These are phyloP conservation scores for Pseudogymnoascus sp. DNA, from an alignment of 2,329 filamentous ascomycete species.

Conservation along the genomic window DNA sequence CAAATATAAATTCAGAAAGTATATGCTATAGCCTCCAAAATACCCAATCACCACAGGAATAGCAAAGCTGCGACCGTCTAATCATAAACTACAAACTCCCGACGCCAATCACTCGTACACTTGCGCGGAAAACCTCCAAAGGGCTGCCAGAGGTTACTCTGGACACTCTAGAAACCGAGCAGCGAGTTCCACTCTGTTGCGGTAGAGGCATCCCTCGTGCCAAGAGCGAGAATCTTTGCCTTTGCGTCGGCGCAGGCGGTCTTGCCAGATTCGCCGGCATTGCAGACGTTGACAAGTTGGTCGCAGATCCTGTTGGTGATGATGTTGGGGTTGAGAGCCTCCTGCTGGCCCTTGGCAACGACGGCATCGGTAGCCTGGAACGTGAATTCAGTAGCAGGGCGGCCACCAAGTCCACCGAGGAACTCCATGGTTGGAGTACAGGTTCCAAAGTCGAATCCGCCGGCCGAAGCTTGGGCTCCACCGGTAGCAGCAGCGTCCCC, in stretches of 20 bases:
- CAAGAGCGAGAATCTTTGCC: slow-evolving; percentile 41
- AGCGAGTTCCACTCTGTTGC: slow-evolving; percentile 36
- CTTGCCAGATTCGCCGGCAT: slow-evolving; percentile 51
- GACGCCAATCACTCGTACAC: not conserved
- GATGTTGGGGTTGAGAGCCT: slow-evolving; percentile 64
- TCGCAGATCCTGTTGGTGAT: slow-evolving; percentile 66
- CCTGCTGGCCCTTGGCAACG: slow-evolving; percentile 52
- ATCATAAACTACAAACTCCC: slow-evolving; percentile 4
- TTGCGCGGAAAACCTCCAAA: not conserved
- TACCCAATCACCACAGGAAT: not conserved
- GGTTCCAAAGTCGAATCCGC: slow-evolving; percentile 39
- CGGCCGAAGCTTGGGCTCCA: slow-evolving; percentile 13
- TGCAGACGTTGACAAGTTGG: slow-evolving; percentile 58
- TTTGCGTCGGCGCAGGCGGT: slow-evolving; percentile 44
- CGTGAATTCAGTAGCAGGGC: slow-evolving; percentile 50
- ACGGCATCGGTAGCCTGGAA: slow-evolving; percentile 58
- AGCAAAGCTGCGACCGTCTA: not conserved
- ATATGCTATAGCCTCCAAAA: not conserved
- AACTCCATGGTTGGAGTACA: slow-evolving; percentile 48
- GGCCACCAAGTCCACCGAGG: slow-evolving; percentile 43
- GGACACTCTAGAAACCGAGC: slow-evolving; percentile 27
- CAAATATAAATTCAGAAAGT: slow-evolving; percentile 1
- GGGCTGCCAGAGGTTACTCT: not conserved
- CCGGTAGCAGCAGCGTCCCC: slow-evolving; percentile 13
- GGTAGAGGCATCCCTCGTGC: slow-evolving; percentile 39